These are phyloP conservation scores for Penicillium roqueforti DNA, from an alignment of 495 filamentous ascomycete species.

Conservation along the genomic window DNA sequence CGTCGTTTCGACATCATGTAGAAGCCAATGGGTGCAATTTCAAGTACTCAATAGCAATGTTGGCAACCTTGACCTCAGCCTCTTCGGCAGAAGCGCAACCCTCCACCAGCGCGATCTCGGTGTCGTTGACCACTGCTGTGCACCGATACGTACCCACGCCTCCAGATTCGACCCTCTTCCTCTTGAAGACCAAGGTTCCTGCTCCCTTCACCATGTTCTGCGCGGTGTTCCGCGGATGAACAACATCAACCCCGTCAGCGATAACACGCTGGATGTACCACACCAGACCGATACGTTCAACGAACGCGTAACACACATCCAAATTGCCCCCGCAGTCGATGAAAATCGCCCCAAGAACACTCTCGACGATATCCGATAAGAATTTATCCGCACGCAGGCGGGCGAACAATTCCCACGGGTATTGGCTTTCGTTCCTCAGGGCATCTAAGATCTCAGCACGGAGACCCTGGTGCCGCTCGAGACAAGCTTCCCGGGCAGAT, in stretches of 20 bases:
- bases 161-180: conserved; percentile 10
- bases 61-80: conserved; percentile 28
- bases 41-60: conserved; percentile 15
- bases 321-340: conserved; percentile 67
- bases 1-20: not conserved
- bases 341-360: conserved; percentile 77
- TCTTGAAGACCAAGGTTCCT: conserved; percentile 18
- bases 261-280: conserved; percentile 59
- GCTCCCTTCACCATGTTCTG: conserved; percentile 48
- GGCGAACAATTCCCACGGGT: conserved; percentile 73
- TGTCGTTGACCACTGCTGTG: conserved; percentile 7
- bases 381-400: conserved; percentile 69
- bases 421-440: conserved; percentile 45
- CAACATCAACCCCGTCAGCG: conserved; percentile 51
- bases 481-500: conserved; percentile 40
- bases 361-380: conserved; percentile 83
- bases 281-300: conserved; percentile 62
- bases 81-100: conserved; percentile 22
- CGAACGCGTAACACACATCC: conserved; percentile 49
- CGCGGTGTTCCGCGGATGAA: conserved; percentile 72
- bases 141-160: conserved; percentile 5
- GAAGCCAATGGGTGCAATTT: not conserved
- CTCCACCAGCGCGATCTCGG: conserved; percentile 4
- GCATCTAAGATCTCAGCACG: conserved; percentile 47
- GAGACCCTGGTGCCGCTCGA: conserved; percentile 45